A percentile compares a stretch with the other conserved stretches of the same genome.
Evolutionary conservation across 306 rosid species (phyloP).

Genomic region (Lupinus albus): DNA sequence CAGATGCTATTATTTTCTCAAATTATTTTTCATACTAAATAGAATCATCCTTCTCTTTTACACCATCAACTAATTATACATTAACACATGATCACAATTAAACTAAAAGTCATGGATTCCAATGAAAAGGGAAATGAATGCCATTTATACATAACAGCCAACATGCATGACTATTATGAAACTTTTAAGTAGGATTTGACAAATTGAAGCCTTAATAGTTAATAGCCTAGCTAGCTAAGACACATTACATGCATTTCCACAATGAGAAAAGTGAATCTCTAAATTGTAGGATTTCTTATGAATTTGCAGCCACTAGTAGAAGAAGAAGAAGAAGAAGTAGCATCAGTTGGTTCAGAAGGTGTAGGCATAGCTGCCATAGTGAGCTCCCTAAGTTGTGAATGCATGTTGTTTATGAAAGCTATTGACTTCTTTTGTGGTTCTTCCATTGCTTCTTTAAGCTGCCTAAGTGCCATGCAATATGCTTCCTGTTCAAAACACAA

Average conservation of each 20-base stretch:
- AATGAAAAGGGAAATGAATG: background rate
- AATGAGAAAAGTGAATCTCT: conserved; percentile 18
- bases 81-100: too few species aligned
- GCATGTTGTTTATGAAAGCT: conserved; percentile 78
- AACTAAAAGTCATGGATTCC: background rate
- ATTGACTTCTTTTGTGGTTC: conserved; percentile 72
- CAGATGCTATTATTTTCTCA: too few species aligned
- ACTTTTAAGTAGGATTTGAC: background rate
- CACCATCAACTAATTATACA: too few species aligned
- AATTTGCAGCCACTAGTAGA: conserved; percentile 47
- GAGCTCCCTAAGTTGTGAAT: conserved; percentile 69
- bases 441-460: conserved; percentile 83
- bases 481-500: conserved; percentile 57
- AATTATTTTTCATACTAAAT: too few species aligned
- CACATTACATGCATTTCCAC: conserved; percentile 29
- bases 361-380: conserved; percentile 11
- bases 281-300: conserved; percentile 35
- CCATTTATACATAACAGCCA: conserved; percentile 13
- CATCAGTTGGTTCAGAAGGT: conserved; percentile 35
- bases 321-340: conserved; percentile 55
- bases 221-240: background rate
- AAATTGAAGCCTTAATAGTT: background rate
- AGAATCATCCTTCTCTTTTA: too few species aligned
- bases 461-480: conserved; percentile 70
- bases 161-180: background rate